These are phyloP conservation scores for Danielozyma ontarioensis DNA, from an alignment of 805 yeast species.

Conservation along the genomic window DNA sequence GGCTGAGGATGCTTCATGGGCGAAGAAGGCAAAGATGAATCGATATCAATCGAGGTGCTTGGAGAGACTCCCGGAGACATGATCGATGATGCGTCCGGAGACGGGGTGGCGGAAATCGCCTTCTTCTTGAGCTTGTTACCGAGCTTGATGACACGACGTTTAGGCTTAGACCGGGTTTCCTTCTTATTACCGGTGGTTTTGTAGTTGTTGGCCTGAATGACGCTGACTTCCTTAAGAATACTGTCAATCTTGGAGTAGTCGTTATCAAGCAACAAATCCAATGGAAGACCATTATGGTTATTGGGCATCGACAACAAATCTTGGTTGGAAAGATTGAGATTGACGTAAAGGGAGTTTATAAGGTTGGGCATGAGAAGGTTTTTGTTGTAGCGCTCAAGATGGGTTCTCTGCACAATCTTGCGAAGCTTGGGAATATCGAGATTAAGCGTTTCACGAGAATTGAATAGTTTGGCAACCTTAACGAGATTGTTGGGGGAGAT, in stretches of 20 bases:
- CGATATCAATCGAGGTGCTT: not conserved
- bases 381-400: slow-evolving; percentile 38
- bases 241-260: slow-evolving; percentile 27
- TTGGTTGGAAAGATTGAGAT: slow-evolving; percentile 26
- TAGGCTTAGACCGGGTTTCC: slow-evolving; percentile 25
- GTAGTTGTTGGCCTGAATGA: slow-evolving; percentile 42
- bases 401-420: slow-evolving; percentile 54
- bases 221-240: slow-evolving; percentile 36
- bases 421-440: slow-evolving; percentile 55
- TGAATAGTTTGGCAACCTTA: slow-evolving; percentile 41
- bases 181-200: slow-evolving; percentile 15
- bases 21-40: not conserved
- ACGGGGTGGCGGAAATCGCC: slow-evolving; percentile 1
- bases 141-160: slow-evolving; percentile 38
- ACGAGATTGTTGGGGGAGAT: slow-evolving; percentile 46
- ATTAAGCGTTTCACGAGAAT: slow-evolving; percentile 78
- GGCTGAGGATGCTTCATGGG: not conserved
- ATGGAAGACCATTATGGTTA: slow-evolving; percentile 33
- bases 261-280: slow-evolving; percentile 26
- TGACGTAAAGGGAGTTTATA: slow-evolving; percentile 30
- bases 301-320: slow-evolving; percentile 6
- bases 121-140: slow-evolving; percentile 10
- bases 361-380: slow-evolving; percentile 30
- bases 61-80: not conserved
- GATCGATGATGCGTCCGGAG: not conserved